Base-by-base conservation (phyloP, 2,329 filamentous ascomycete genomes). In the Aspergillus aculeatinus region DNA sequence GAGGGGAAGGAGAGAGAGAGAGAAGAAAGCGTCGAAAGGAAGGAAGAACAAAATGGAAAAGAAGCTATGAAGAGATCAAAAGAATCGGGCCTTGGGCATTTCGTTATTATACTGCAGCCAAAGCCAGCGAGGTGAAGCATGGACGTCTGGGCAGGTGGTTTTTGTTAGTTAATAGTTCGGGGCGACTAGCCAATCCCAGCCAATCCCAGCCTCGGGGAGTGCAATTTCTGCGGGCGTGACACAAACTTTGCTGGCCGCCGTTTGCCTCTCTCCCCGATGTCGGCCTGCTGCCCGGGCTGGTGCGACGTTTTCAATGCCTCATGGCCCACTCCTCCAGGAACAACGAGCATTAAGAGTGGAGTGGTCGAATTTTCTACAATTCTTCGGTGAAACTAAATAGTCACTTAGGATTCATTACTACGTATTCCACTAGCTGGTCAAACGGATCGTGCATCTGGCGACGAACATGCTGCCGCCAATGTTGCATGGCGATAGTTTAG, bases 101-200 rank as follows among this genome's bases (percentile, higher is more conserved):
- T 25, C 27, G 47, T 19, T 31, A 27, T 48, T 48, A 48, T 35
- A 16, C 42, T 35, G 11, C 27, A 19, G 29, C 27, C 0, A 29
- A 29, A 29, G 2, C 27, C 7, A 6, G 16, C 11, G 5, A 35
- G 27, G 42, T 16, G 27, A 48, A 48, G 53, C 53, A 55, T 55
- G 27, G 53, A 55, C 53, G 53, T 12, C 29, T 35, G 52, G 42
- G 42, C 42, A n/a, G 25, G n/a, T 33, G 42, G 42, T 55, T 55
- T 55, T 55, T 55, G 25, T 55, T 55, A 55, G 53, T 55, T 55
- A 55, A 55, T 55, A 33, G 53, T 19, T 48, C n/a, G 53, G 27
- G n/a, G n/a, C 4, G 1, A 5, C 11, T 7, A 47, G 42, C 53
- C 48, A 55, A 55, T 55, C 52, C n/a, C 19, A 47, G 42, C 53